These are phyloP conservation scores for Begonia loranthoides DNA, from an alignment of 306 rosid genomes.

Conservation along the genomic window DNA sequence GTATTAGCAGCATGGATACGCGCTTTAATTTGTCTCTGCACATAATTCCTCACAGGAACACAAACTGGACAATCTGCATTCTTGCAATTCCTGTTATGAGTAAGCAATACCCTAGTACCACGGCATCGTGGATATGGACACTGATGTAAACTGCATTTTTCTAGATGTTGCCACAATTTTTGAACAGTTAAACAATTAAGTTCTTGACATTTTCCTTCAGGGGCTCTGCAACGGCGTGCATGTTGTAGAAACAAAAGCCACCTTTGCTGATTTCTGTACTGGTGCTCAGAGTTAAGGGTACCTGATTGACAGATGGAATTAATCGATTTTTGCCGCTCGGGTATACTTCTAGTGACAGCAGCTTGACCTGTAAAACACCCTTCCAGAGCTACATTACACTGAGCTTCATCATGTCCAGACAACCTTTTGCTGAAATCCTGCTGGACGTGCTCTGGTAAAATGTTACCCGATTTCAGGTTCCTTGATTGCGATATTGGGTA, in stretches of 20 bases:
- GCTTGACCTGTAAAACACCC: slow-evolving; percentile 50
- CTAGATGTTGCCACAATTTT: slow-evolving; percentile 63
- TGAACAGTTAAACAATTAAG: slow-evolving; percentile 45
- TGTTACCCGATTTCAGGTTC: slow-evolving; percentile 17
- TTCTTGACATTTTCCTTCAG: slow-evolving; percentile 74
- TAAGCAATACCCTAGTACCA: slow-evolving; percentile 54
- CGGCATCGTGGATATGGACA: slow-evolving; percentile 59
- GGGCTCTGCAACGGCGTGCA: slow-evolving; percentile 67
- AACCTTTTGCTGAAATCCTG: slow-evolving; percentile 37
- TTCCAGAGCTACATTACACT: slow-evolving; percentile 61
- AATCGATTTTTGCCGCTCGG: slow-evolving; percentile 26
- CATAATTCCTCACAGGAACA: slow-evolving; percentile 43
- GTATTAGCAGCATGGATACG: slow-evolving; percentile 8
- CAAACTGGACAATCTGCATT: slow-evolving; percentile 77
- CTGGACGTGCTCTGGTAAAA: slow-evolving; percentile 29
- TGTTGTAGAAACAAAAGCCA: slow-evolving; percentile 92
- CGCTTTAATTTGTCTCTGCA: slow-evolving; percentile 24
- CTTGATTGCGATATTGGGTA: slow-evolving; percentile 26
- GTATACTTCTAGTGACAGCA: slow-evolving; percentile 29
- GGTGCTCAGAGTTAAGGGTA: slow-evolving; percentile 13
- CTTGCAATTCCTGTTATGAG: slow-evolving; percentile 53
- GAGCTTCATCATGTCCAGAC: slow-evolving; percentile 67
- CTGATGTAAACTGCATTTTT: slow-evolving; percentile 25
- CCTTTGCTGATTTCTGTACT: slow-evolving; percentile 58
- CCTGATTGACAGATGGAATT: slow-evolving; percentile 13